These are phyloP conservation scores for Conticribra guillardii DNA, from an alignment of 108 stramenopile species.

Conservation along the genomic window DNA sequence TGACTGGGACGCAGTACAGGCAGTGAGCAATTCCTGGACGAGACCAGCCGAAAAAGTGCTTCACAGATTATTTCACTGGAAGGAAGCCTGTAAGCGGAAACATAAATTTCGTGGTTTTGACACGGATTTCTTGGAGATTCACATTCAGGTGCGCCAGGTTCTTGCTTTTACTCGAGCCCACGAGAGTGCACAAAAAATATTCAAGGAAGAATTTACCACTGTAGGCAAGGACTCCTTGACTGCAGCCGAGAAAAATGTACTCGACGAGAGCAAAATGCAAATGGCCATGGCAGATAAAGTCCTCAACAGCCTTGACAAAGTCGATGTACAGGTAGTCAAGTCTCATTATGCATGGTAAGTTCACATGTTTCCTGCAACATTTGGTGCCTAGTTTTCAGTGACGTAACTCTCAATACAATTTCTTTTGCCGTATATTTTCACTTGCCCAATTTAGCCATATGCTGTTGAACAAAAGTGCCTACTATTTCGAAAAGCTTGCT, in stretches of 20 bases:
- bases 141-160: constrained; percentile 1
- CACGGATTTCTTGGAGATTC: not conserved
- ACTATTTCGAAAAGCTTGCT: constrained; percentile 49
- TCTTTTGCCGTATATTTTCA: too few species aligned
- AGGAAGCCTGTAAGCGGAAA: not conserved
- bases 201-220: constrained; percentile 17
- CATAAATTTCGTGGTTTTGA: constrained; percentile 2
- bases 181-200: constrained; percentile 7
- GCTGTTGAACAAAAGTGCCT: constrained; percentile 33
- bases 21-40: constrained; percentile 6
- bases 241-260: constrained; percentile 31
- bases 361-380: too few species aligned
- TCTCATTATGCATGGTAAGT: constrained; percentile 64
- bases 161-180: constrained; percentile 8
- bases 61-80: not conserved
- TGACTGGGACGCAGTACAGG: constrained; percentile 45
- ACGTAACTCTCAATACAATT: too few species aligned
- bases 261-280: constrained; percentile 56
- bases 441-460: too few species aligned
- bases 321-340: constrained; percentile 37
- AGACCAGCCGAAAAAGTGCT: not conserved
- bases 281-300: constrained; percentile 33
- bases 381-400: too few species aligned
- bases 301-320: constrained; percentile 41
- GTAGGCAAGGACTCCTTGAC: constrained; percentile 2